Evolutionary conservation across 768 basidiomycete genomes (phyloP), one percentile per base, ranked within the genome.

Genomic region (Suillus luteus): DNA sequence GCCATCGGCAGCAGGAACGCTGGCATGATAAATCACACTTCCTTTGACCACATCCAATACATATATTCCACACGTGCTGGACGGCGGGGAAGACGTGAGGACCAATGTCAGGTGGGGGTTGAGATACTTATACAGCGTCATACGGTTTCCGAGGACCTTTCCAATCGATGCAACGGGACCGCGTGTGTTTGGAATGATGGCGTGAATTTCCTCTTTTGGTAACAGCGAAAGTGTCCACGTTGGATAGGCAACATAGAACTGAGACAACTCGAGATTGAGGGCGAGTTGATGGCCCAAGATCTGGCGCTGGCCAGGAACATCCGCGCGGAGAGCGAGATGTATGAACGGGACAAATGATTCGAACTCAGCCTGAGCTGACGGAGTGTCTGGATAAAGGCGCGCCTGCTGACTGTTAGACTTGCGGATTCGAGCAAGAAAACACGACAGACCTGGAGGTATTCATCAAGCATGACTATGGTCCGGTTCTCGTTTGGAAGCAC

Each of bases 91-190:
- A 15, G 80, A 75, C 7, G 93, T 93, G 37, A 89, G 76, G 43
- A 93, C 79, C 9, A 86, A 84, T 57, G 89, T 80, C 40, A 95
- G 68, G 68, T 93, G 87, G 9, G 90, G 90, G 72, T 96, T 96
- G 65, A 98, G 82, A 71, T 97, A 96, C 77, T 98, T 98, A 82
- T 97, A 96, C 63, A 98, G 74, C 38, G 95, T 95, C 43, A 86
- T 88, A 60, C 95, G 86, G 74, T 96, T 90, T 2, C 92, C 95
- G 5, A 93, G 79, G 5, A 96, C 94, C 69, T 88, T 88, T 5
- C 96, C 96, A 37, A 90, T 76, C 1, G 88, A 91, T 0, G 95
- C 94, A 40, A 93, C 78, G 1, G 86, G 84, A 62, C 81, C 82
- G 64, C 79, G 69, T 11, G 79, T 69, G 35, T 83, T 82, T 46